Evolutionary conservation across 2,329 filamentous ascomycete species (phyloP).

Genomic region (Dactylellina haptotyla): DNA sequence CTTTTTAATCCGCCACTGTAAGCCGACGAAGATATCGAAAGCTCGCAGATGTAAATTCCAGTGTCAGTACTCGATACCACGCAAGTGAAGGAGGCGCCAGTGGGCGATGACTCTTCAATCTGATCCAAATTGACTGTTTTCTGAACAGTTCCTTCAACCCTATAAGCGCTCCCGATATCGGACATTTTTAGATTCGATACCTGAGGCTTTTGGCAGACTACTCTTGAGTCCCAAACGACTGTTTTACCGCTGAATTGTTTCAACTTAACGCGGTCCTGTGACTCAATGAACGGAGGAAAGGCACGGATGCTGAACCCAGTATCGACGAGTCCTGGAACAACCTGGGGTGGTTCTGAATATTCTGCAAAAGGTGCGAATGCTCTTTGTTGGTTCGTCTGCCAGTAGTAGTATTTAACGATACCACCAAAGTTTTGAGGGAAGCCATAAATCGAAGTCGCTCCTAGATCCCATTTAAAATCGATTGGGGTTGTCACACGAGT

Average conservation of each 20-base stretch:
- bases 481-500: neutral
- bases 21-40: neutral
- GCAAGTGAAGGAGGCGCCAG: neutral
- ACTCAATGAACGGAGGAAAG: conserved; percentile 14
- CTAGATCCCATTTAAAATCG: neutral
- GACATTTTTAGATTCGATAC: neutral
- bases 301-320: conserved; percentile 21
- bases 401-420: conserved; percentile 1
- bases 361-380: conserved; percentile 24
- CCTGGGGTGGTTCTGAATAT: neutral
- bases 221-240: conserved; percentile 29
- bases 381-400: neutral
- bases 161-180: neutral
- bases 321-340: conserved; percentile 5
- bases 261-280: conserved; percentile 14
- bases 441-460: neutral
- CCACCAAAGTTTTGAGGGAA: conserved; percentile 1
- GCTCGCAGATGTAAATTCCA: conserved; percentile 1
- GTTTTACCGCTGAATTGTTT: conserved; percentile 15
- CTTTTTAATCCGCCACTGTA: conserved; percentile 19
- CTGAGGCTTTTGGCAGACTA: conserved; percentile 28
- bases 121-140: neutral
- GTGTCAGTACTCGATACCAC: neutral
- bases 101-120: neutral
- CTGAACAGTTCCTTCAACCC: neutral